These are phyloP conservation scores for Elsinoe fawcettii DNA, from an alignment of 2,329 filamentous ascomycete species.

Conservation along the genomic window DNA sequence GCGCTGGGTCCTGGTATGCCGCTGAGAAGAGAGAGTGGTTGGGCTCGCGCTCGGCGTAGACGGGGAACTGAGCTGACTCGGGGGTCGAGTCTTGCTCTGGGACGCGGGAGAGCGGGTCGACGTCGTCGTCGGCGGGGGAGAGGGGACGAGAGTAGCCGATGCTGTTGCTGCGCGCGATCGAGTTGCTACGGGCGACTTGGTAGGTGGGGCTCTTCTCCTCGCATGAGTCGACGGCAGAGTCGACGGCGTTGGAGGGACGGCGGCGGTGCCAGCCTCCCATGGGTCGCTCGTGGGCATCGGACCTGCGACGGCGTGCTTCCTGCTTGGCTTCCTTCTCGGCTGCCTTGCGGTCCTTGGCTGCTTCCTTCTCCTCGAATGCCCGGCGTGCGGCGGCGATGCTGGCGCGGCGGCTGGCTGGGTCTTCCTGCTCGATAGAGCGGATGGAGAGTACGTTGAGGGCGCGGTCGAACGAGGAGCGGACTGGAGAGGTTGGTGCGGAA, in stretches of 20 bases:
- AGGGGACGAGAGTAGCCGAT: constrained; percentile 2
- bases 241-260: constrained; percentile 14
- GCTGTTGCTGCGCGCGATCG: constrained; percentile 1
- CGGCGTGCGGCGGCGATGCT: constrained; percentile 12
- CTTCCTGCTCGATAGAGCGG: constrained; percentile 4
- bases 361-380: constrained; percentile 15
- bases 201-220: constrained; percentile 13
- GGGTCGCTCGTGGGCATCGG: constrained; percentile 6
- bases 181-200: constrained; percentile 3
- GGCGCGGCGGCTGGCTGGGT: constrained; percentile 3
- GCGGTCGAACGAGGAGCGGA: constrained; percentile 13
- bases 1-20: constrained; percentile 1
- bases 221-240: constrained; percentile 3
- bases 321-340: constrained; percentile 11
- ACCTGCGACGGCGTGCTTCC: constrained; percentile 10
- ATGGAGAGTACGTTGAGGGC: background rate
- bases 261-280: background rate
- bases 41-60: constrained; percentile 6
- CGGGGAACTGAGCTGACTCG: constrained; percentile 11
- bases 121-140: constrained; percentile 2
- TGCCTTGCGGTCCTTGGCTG: constrained; percentile 9
- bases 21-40: constrained; percentile 11
- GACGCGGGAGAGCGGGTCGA: constrained; percentile 7
- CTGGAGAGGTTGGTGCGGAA: constrained; percentile 7
- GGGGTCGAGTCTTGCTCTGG: constrained; percentile 12